Evolutionary conservation across 306 rosid species (phyloP).

Genomic region (Cyamopsis tetragonoloba): DNA sequence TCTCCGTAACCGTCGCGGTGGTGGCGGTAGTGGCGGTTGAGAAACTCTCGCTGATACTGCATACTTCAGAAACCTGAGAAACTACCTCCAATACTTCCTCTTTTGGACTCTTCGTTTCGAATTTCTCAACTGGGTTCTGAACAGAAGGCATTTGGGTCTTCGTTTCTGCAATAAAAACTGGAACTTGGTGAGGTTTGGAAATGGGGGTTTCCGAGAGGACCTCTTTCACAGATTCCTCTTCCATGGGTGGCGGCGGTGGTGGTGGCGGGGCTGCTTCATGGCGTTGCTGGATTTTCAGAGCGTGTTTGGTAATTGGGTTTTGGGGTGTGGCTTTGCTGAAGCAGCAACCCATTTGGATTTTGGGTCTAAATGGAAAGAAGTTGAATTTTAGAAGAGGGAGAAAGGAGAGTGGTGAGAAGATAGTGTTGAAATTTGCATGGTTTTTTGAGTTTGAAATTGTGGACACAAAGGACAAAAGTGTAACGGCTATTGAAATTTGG

Average conservation of each 20-base stretch:
- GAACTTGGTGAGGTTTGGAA: conserved; percentile 34
- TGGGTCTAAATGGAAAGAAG: conserved; percentile 2
- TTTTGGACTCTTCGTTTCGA: not conserved
- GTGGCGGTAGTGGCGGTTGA: conserved; percentile 53
- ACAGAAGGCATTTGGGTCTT: conserved; percentile 25
- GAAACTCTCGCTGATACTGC: conserved; percentile 59
- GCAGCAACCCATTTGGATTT: conserved; percentile 80
- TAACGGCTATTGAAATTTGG: conserved; percentile 46
- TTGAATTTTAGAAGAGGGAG: conserved; percentile 16
- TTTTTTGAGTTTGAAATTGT: conserved; percentile 22
- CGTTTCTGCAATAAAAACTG: conserved; percentile 13
- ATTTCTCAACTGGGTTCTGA: conserved; percentile 6
- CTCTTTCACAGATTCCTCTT: conserved; percentile 86
- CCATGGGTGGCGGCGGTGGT: conserved; percentile 22
- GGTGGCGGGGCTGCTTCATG: conserved; percentile 23
- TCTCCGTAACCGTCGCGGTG: conserved; percentile 52
- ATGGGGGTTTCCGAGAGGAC: conserved; percentile 85
- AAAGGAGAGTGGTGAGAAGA: not conserved
- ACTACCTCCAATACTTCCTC: conserved; percentile 41
- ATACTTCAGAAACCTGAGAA: conserved; percentile 56
- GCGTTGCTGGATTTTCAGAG: conserved; percentile 15
- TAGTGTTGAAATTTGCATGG: conserved; percentile 21
- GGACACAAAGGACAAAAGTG: conserved; percentile 21
- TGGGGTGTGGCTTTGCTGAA: conserved; percentile 47
- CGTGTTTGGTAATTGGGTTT: conserved; percentile 16